phyloP scores from a whole-genome alignment of 2,329 filamentous ascomycete species.

The Fusarium siculi region DNA sequence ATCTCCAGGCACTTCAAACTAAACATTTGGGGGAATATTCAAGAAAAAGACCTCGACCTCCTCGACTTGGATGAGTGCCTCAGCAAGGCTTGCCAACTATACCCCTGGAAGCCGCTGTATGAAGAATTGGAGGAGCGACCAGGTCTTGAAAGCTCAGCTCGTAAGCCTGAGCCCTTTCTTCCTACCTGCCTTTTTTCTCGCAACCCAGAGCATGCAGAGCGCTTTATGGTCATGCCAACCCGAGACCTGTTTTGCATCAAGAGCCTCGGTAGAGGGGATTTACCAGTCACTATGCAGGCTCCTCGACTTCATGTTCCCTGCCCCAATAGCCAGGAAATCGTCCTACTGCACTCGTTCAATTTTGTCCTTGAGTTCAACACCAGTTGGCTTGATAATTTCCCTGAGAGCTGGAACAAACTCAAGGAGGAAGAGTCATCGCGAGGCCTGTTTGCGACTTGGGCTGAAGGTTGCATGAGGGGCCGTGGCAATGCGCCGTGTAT shows the following conservation, averaged over 20 bases:
- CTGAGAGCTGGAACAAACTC: rapidly evolving
- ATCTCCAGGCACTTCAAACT: not conserved
- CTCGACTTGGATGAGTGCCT: not conserved
- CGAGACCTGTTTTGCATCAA: constrained; percentile 3
- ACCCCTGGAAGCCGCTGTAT: rapidly evolving
- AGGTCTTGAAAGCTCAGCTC: too few relatives aligned
- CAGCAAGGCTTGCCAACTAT: not conserved
- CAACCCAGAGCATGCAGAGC: not conserved
- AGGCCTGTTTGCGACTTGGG: not conserved
- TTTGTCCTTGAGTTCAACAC: not conserved
- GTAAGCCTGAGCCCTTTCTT: rapidly evolving
- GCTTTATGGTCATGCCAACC: not conserved
- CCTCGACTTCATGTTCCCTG: rapidly evolving
- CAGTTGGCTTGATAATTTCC: rapidly evolving
- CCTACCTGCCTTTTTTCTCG: rapidly evolving
- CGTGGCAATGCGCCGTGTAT: rapidly evolving
- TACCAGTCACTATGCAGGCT: rapidly evolving
- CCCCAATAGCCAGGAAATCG: rapidly evolving
- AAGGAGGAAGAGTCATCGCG: rapidly evolving
- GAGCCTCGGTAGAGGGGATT: rapidly evolving
- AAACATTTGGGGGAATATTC: rapidly evolving
- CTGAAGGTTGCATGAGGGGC: rapidly evolving
- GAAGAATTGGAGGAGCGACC: not conserved
- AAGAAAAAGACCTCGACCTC: rapidly evolving
- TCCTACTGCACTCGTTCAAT: not conserved